phyloP scores from a whole-genome alignment of 2,329 filamentous ascomycete species.

The Aspergillus awamori region DNA sequence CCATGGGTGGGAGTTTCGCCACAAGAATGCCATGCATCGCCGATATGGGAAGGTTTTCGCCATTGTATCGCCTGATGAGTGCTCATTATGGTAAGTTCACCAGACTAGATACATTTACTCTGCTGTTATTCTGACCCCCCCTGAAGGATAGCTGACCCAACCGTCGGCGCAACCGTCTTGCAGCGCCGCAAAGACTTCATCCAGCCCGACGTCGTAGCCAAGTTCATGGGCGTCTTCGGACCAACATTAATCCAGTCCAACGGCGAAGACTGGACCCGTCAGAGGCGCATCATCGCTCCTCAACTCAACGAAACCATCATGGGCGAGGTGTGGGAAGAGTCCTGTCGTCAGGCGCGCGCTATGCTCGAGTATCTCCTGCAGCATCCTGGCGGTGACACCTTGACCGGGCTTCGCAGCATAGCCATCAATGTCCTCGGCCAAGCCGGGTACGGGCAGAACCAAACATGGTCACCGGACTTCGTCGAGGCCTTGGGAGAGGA shows the following conservation, averaged over 20 bases:
- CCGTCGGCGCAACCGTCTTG: constrained; percentile 33
- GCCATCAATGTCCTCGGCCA: constrained; percentile 44
- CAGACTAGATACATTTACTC: too few species aligned
- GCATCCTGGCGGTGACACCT: constrained; percentile 28
- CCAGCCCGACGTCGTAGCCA: constrained; percentile 28
- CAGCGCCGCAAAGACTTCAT: constrained; percentile 42
- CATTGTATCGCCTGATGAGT: constrained; percentile 30
- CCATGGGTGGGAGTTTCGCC: constrained; percentile 40
- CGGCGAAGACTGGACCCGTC: constrained; percentile 36
- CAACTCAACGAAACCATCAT: constrained; percentile 43
- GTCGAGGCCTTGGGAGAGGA: constrained; percentile 19
- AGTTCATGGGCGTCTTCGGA: constrained; percentile 40
- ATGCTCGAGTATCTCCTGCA: constrained; percentile 36
- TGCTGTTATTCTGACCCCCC: neutral
- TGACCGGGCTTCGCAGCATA: constrained; percentile 34
- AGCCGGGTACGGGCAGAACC: constrained; percentile 38
- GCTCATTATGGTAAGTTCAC: constrained; percentile 10
- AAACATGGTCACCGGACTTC: constrained; percentile 32
- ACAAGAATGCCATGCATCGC: constrained; percentile 29
- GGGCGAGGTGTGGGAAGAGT: constrained; percentile 39
- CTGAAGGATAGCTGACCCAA: constrained; percentile 30
- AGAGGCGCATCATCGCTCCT: constrained; percentile 41
- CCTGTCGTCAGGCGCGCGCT: constrained; percentile 30
- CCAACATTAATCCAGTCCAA: constrained; percentile 37
- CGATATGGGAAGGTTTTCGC: constrained; percentile 34